Conservation (phyloP, 2,329 filamentous ascomycete species). For the Xylaria polymorpha region DNA sequence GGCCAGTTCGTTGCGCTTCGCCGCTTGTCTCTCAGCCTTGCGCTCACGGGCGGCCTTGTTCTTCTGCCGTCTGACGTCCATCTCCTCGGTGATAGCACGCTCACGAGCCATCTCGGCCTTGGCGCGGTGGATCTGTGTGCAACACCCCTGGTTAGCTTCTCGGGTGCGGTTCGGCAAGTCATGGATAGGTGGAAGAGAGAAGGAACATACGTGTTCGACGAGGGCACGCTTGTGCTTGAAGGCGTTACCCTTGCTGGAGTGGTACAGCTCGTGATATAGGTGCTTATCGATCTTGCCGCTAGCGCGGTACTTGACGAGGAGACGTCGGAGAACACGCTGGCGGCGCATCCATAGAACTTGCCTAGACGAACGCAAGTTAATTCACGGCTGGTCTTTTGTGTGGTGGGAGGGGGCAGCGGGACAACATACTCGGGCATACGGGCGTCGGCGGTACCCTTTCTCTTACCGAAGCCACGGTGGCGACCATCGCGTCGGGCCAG, state of each 20-base stretch:
- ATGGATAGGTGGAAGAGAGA: not conserved
- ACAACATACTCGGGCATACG: slow-evolving; percentile 93
- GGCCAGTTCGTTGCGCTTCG: slow-evolving; percentile 89
- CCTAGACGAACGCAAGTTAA: slow-evolving; percentile 60
- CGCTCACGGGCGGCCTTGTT: slow-evolving; percentile 99
- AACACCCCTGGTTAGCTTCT: slow-evolving; percentile 31
- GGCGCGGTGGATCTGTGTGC: slow-evolving; percentile 93
- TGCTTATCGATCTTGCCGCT: slow-evolving; percentile 99
- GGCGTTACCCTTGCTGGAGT: slow-evolving; percentile 99
- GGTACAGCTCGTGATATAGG: slow-evolving; percentile 99
- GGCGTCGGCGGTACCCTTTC: slow-evolving; percentile 99
- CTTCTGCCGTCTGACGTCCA: slow-evolving; percentile 99
- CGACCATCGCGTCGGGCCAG: slow-evolving; percentile 93
- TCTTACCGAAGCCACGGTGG: slow-evolving; percentile 99
- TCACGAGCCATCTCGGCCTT: slow-evolving; percentile 99
- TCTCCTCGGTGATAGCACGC: slow-evolving; percentile 96
- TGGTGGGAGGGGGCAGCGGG: slow-evolving; percentile 22
- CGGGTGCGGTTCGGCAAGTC: not conserved
- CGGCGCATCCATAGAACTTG: slow-evolving; percentile 99
- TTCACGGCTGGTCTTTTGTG: not conserved
- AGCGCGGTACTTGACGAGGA: slow-evolving; percentile 99
- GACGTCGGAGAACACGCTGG: slow-evolving; percentile 97
- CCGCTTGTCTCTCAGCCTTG: slow-evolving; percentile 89
- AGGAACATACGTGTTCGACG: slow-evolving; percentile 94
- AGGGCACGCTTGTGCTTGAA: slow-evolving; percentile 99